Base-by-base conservation (phyloP, 1,284 basidiomycete species). In the Coniferiporia sulphurascens region DNA sequence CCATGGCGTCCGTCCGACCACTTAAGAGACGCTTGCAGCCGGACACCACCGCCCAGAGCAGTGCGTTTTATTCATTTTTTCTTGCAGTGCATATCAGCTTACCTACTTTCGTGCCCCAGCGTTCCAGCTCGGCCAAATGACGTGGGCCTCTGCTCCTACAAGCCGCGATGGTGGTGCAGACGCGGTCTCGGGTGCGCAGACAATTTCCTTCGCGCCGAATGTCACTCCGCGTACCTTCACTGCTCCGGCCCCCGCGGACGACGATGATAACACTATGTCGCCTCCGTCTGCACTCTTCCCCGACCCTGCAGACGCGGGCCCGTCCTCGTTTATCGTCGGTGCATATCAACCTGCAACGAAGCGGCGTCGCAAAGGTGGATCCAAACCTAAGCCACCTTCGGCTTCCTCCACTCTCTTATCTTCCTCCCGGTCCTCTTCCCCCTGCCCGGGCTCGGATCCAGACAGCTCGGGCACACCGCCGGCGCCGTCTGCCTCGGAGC, bases 211-310 rank as follows among this genome's bases (percentile, higher is more conserved):
- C 66, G 78, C 80, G 49, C 76, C 82, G 59, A 82, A 79, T 60
- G 67, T 86, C 62, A 84, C 85, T 1, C 81, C 84, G 6, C 74
- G 78, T 61, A 81, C 82, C n/a, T 86, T 79, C 73, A 78, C 77
- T 65, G 83, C 85, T 13, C 72, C 75, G 15, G 69, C 69, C 46
- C 65, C 70, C 35, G 62, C 68, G 21, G 65, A 69, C 41, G 70
- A 74, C 36, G 58, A 54, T 21, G 46, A 56, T 38, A 8, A 46
- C 67, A 21, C 44, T 2, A 15, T 6, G 54, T 48, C 67, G 56
- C 62, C 70, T 27, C 70, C 74, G 43, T 68, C 74, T n/a, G 68
- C 74, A 44, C 71, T 76, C 71, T 81, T 74, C 77, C 77, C 71
- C 67, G 80, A 74, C 51, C 73, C 68, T 64, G 68, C 67, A 55